Conservation (phyloP, 2,329 filamentous ascomycete genomes). For the Xylaria sp. region DNA sequence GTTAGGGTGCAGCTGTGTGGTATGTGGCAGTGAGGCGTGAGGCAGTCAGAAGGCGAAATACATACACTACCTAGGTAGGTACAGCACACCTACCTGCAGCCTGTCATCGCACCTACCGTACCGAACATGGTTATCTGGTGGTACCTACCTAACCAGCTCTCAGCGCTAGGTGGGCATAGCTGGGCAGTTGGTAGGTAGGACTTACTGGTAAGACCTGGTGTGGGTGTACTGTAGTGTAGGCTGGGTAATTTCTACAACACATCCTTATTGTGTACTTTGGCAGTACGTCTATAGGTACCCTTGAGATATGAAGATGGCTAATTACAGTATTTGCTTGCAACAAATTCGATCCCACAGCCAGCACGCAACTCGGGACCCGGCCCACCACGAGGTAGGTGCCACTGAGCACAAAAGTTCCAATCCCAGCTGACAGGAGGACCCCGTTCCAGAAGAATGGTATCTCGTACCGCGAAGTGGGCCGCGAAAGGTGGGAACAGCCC, state of each 20-base stretch:
- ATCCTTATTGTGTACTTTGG: neutral
- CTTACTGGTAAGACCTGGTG: neutral
- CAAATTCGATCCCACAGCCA: neutral
- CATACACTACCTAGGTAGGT: neutral
- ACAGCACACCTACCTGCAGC: conserved; percentile 8
- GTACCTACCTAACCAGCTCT: conserved; percentile 23
- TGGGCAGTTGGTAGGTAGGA: neutral
- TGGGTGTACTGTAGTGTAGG: neutral
- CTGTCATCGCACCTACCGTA: conserved; percentile 23
- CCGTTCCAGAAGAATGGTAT: conserved; percentile 29
- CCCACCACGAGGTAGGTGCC: neutral
- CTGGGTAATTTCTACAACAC: neutral
- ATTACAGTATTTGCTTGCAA: conserved; percentile 10
- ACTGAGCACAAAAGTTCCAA: neutral
- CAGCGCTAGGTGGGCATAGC: neutral
- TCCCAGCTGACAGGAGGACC: neutral
- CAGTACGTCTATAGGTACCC: too few relatives aligned
- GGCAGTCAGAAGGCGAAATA: conserved; percentile 31
- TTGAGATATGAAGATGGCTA: conserved; percentile 11
- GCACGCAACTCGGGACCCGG: neutral
- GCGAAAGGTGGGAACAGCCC: conserved; percentile 8
- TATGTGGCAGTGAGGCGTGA: conserved; percentile 29
- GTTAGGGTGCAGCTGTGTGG: neutral
- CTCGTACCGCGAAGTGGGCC: conserved; percentile 11
- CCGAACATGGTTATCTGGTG: conserved; percentile 22